Conservation (phyloP, 129 eudicot species). For the Escallonia herrerae region DNA sequence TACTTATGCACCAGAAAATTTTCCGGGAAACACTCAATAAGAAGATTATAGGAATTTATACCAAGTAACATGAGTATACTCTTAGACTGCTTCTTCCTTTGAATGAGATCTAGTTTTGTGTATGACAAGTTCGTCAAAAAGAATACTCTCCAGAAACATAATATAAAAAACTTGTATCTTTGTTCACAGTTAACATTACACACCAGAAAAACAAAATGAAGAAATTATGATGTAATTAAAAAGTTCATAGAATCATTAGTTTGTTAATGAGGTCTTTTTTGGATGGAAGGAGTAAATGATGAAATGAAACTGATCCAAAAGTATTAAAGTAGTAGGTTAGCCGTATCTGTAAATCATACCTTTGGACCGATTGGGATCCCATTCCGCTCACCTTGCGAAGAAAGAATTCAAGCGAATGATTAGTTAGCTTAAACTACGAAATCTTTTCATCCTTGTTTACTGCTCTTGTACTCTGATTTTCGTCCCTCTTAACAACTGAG, state of each 20-base stretch:
- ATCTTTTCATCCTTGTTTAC: not conserved
- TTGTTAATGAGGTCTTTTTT: too few species aligned
- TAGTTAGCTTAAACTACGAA: too few species aligned
- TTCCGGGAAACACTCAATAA: not conserved
- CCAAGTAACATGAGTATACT: not conserved
- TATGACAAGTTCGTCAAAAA: not conserved
- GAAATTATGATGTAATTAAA: not conserved
- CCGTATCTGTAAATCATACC: not conserved
- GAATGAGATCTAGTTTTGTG: too few species aligned
- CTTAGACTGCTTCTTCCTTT: too few species aligned
- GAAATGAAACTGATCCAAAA: too few species aligned
- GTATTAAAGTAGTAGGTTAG: not conserved
- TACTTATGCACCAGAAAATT: not conserved
- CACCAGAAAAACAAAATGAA: not conserved
- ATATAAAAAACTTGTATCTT: not conserved
- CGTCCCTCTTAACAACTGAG: not conserved
- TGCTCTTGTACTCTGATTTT: too few species aligned
- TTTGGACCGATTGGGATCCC: not conserved
- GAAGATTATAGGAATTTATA: too few species aligned
- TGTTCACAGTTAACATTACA: not conserved
- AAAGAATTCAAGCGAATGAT: not conserved
- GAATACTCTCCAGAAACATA: not conserved
- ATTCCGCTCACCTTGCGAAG: not conserved
- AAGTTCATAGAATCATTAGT: not conserved
- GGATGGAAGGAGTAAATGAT: too few species aligned